phyloP scores from a whole-genome alignment of 768 basidiomycete species.

The Arthromyces matolae region DNA sequence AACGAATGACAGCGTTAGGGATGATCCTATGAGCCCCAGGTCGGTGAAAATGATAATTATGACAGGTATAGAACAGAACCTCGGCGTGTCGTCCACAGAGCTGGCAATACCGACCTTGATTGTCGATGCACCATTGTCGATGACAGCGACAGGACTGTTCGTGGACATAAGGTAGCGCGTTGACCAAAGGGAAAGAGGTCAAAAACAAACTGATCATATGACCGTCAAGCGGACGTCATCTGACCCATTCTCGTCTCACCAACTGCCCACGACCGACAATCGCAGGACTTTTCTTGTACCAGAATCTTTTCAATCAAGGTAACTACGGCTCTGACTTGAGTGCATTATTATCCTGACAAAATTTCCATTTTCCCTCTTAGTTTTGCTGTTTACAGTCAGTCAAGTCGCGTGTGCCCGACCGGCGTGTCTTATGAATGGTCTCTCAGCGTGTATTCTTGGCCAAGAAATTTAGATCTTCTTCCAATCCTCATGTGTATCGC shows the following conservation, averaged over 20 bases:
- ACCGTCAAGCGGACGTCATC: not conserved
- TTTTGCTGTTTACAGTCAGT: no score
- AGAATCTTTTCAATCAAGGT: no score
- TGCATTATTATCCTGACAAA: no score
- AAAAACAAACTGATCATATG: not conserved
- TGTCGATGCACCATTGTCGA: conserved; percentile 85
- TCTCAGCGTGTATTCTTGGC: not conserved
- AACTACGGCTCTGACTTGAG: no score
- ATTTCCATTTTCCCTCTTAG: no score
- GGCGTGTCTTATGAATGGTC: no score
- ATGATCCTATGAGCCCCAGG: conserved; percentile 50
- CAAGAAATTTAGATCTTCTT: not conserved
- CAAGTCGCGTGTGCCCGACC: no score
- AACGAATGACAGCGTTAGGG: conserved; percentile 79
- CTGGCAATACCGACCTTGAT: conserved; percentile 70
- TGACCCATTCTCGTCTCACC: not conserved
- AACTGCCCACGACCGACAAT: no score
- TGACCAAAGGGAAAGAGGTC: not conserved
- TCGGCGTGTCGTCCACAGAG: conserved; percentile 23
- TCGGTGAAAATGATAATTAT: not conserved
- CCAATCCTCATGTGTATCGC: conserved; percentile 63
- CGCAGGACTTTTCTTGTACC: no score
- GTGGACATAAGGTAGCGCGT: not conserved
- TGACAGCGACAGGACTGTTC: conserved; percentile 45
- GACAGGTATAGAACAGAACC: conserved; percentile 25